Evolutionary conservation across 331 rosid genomes (phyloP).

Genomic region (Rosa hybrid): DNA sequence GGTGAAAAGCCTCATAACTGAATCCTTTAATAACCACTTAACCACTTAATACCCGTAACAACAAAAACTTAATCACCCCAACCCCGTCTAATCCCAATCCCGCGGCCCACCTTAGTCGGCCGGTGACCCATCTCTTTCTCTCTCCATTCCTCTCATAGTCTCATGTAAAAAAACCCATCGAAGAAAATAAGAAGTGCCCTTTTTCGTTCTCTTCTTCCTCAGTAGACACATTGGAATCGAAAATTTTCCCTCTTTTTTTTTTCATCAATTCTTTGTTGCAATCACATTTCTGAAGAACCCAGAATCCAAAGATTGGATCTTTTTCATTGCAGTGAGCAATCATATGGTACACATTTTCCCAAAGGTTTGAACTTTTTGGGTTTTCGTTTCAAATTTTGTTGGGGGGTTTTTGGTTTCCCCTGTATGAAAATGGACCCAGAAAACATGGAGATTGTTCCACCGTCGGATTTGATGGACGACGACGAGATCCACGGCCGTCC

Average conservation of each 20-base stretch:
- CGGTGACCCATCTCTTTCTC: slow-evolving; percentile 11
- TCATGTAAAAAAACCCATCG: neutral
- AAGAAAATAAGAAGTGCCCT: slow-evolving; percentile 12
- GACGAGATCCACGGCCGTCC: slow-evolving; percentile 47
- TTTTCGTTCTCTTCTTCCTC: neutral
- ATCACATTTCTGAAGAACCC: neutral
- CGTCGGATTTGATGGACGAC: slow-evolving; percentile 60
- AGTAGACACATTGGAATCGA: slow-evolving; percentile 18
- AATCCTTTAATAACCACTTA: neutral
- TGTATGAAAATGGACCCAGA: slow-evolving; percentile 52
- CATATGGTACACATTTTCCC: neutral
- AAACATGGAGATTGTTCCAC: slow-evolving; percentile 39
- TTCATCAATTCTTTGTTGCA: slow-evolving; percentile 5
- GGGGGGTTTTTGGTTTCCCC: slow-evolving; percentile 7
- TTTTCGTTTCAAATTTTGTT: neutral
- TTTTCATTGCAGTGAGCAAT: neutral
- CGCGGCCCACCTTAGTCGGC: neutral
- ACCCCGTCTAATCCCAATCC: neutral
- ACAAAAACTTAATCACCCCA: neutral
- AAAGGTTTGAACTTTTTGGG: neutral
- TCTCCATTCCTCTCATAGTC: neutral
- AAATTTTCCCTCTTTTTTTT: slow-evolving; percentile 5
- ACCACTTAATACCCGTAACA: neutral
- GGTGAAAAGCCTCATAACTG: slow-evolving; percentile 6
- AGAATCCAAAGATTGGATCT: slow-evolving; percentile 11